Base-by-base conservation (phyloP, 495 filamentous ascomycete species). In the Penicillium lagena region DNA sequence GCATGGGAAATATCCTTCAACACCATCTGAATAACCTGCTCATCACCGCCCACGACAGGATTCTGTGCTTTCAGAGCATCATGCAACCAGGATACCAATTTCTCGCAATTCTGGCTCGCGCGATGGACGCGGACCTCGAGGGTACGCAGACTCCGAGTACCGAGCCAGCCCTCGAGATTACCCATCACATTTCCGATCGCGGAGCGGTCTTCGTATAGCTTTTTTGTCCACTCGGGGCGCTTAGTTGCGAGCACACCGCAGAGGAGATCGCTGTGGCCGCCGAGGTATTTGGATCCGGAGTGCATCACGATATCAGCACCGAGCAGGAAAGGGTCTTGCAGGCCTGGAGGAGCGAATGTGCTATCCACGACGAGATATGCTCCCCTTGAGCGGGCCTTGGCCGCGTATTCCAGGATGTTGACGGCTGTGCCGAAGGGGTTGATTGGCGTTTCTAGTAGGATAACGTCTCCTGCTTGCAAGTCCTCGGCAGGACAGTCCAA, bases 231-330 rank as follows among this genome's bases (percentile, higher is more conserved):
- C 6, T 67, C 71, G 39, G 72, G 61, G n/a, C 59, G 52, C 41
- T 70, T 64, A 3, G 81, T 72, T 0, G 80, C 83, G 30, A 96
- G 69, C 29, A 91, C 82, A 12, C 90, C 90, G 54, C 84, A 85
- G 2, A 96, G 77, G 70, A 95, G 70, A 68, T 96, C 90, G 49
- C 80, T 86, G 63, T 96, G 90, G 1, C 90, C 90, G 17, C 90
- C 90, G 42, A 96, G 73, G 63, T 94, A 96, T 73, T 96, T 96
- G 11, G 88, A 95, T 9, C 86, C 90, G 27, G 72, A 79, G 64
- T 96, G 90, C 82, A 95, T 82, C 10, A 94, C 78, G 3, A 85
- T 65, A 63, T 95, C 89, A 9, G 81, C 86, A 36, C 87, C 89
- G 54, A 67, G 80, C 27, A 48, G 35, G 55, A 95, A 90, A 9